A percentile compares a stretch with the other conserved stretches of the same genome.
These are phyloP conservation scores for Ogataea philodendri DNA, from an alignment of 805 yeast genomes.

Conservation along the genomic window DNA sequence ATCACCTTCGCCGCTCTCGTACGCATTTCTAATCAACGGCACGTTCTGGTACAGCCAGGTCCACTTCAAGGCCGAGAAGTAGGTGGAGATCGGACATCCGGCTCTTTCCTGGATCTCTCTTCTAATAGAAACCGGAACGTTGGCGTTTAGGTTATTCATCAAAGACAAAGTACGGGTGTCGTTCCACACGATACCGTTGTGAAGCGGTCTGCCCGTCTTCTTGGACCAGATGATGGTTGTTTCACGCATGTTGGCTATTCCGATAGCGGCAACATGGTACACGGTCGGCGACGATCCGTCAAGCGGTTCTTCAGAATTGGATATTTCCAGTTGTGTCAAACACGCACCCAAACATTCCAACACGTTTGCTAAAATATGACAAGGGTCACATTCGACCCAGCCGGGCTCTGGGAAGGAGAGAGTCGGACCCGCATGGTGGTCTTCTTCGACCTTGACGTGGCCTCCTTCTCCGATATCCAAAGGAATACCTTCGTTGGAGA, in stretches of 20 bases:
- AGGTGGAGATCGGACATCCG: slow-evolving; percentile 88
- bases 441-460: slow-evolving; percentile 58
- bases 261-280: slow-evolving; percentile 68
- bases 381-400: slow-evolving; percentile 94
- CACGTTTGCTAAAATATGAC: slow-evolving; percentile 75
- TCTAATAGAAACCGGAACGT: slow-evolving; percentile 53
- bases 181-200: slow-evolving; percentile 94
- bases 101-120: slow-evolving; percentile 59
- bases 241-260: slow-evolving; percentile 95
- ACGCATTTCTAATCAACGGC: slow-evolving; percentile 59
- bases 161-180: slow-evolving; percentile 82
- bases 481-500: slow-evolving; percentile 73
- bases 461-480: slow-evolving; percentile 48
- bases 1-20: slow-evolving; percentile 66
- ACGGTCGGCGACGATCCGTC: slow-evolving; percentile 24
- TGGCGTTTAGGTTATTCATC: slow-evolving; percentile 59
- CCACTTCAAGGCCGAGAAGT: slow-evolving; percentile 86
- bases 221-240: slow-evolving; percentile 88
- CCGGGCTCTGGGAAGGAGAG: slow-evolving; percentile 76
- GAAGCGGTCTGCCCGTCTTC: slow-evolving; percentile 75
- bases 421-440: slow-evolving; percentile 60
- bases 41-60: slow-evolving; percentile 87
- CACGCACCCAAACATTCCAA: slow-evolving; percentile 74
- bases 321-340: slow-evolving; percentile 51
- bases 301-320: slow-evolving; percentile 47